Conservation (phyloP, 2,329 filamentous ascomycete genomes). For the Proliferodiscus dingleyae region DNA sequence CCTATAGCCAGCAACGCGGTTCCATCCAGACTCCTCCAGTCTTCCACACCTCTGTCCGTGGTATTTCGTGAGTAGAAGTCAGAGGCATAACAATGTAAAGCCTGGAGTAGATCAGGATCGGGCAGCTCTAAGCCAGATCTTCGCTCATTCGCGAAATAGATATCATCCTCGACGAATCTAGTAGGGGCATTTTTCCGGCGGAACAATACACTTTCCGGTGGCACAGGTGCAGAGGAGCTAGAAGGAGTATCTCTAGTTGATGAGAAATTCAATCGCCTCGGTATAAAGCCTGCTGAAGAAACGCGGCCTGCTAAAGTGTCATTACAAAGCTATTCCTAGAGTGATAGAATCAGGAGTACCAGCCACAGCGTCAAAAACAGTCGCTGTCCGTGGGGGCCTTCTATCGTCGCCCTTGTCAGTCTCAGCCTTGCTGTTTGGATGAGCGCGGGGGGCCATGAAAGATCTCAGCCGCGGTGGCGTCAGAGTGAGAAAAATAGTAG, state of each 20-base stretch:
- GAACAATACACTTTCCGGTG: constrained; percentile 70
- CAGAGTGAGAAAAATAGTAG: no score
- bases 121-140: constrained; percentile 54
- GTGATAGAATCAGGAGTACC: constrained; percentile 39
- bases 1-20: constrained; percentile 72
- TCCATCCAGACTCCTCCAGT: constrained; percentile 65
- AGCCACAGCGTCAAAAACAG: constrained; percentile 69
- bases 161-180: constrained; percentile 65
- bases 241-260: constrained; percentile 28
- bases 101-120: constrained; percentile 63
- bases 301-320: constrained; percentile 35
- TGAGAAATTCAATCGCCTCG: constrained; percentile 20
- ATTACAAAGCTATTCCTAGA: constrained; percentile 6
- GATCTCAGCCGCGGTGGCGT: no score
- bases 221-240: constrained; percentile 37
- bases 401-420: constrained; percentile 25
- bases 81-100: constrained; percentile 63
- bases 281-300: constrained; percentile 39
- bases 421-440: neutral
- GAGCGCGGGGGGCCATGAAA: no score
- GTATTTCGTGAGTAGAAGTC: constrained; percentile 52
- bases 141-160: constrained; percentile 61
- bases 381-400: constrained; percentile 35
- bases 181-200: constrained; percentile 57
- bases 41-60: constrained; percentile 26